Conservation (phyloP, 768 basidiomycete species). For the Suillus fuscotomentosus region DNA sequence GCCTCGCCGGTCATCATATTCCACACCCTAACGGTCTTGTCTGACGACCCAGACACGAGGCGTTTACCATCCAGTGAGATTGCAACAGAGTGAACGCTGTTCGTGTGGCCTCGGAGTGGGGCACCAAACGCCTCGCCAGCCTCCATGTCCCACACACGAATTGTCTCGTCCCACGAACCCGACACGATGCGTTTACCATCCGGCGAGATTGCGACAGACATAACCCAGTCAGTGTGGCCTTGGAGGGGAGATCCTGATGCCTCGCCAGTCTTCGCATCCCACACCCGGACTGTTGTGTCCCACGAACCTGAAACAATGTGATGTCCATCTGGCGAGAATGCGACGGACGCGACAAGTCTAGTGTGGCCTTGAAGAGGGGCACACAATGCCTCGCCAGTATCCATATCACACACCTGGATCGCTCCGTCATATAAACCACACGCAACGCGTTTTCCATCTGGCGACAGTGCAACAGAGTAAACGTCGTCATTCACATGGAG, state of each 20-base stretch:
- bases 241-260: conserved; percentile 14
- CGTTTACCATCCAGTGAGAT: background rate
- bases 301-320: conserved; percentile 7
- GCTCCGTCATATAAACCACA: too few species aligned
- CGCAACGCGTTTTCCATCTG: background rate
- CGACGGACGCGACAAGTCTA: too few species aligned
- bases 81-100: background rate
- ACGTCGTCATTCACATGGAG: accelerated
- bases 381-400: too few species aligned
- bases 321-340: background rate
- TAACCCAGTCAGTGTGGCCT: background rate
- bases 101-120: background rate
- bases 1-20: background rate
- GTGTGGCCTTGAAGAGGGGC: too few species aligned
- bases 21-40: background rate
- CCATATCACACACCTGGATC: too few species aligned
- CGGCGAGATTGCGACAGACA: background rate
- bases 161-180: background rate
- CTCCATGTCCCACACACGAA: conserved; percentile 11
- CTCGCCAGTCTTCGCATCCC: conserved; percentile 16
- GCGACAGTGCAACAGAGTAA: background rate
- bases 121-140: background rate
- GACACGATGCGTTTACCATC: background rate
- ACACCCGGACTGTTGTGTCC: conserved; percentile 9
- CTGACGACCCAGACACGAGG: background rate